These are phyloP conservation scores for Populus hybrid DNA, from an alignment of 441 rosid genomes.

Conservation along the genomic window DNA sequence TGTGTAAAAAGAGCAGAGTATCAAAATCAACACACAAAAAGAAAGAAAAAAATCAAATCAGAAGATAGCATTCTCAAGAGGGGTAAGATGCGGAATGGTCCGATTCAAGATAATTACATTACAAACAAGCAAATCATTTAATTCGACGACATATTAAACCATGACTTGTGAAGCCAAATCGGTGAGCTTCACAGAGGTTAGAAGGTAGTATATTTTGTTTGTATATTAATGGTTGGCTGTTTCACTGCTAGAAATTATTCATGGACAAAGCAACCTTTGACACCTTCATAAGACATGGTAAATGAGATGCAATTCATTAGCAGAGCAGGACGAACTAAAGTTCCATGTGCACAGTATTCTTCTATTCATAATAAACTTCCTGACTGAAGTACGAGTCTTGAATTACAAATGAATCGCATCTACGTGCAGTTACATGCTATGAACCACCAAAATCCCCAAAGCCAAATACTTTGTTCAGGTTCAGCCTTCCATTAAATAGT, in stretches of 20 bases:
- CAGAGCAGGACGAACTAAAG: background rate
- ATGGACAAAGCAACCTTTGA: background rate
- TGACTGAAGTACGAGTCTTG: background rate
- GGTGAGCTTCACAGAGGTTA: conserved; percentile 2
- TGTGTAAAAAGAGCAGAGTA: background rate
- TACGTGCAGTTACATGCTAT: background rate
- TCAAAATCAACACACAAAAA: background rate
- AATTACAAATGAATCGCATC: background rate
- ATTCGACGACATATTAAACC: background rate
- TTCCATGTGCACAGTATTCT: background rate
- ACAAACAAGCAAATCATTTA: background rate
- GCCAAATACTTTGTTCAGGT: background rate
- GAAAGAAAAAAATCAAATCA: background rate
- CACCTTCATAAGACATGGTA: background rate
- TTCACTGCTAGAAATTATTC: background rate
- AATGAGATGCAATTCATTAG: background rate
- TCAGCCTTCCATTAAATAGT: background rate
- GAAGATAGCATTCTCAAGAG: background rate
- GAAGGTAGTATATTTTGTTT: background rate
- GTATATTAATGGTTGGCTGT: background rate
- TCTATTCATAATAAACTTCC: background rate
- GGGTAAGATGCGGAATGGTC: background rate
- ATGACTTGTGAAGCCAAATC: background rate
- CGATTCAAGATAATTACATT: background rate
- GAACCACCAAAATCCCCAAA: background rate